Evolutionary conservation across 1,284 basidiomycete genomes (phyloP), one percentile per base, ranked within the genome.

Genomic region (Takashimella tepidaria): DNA sequence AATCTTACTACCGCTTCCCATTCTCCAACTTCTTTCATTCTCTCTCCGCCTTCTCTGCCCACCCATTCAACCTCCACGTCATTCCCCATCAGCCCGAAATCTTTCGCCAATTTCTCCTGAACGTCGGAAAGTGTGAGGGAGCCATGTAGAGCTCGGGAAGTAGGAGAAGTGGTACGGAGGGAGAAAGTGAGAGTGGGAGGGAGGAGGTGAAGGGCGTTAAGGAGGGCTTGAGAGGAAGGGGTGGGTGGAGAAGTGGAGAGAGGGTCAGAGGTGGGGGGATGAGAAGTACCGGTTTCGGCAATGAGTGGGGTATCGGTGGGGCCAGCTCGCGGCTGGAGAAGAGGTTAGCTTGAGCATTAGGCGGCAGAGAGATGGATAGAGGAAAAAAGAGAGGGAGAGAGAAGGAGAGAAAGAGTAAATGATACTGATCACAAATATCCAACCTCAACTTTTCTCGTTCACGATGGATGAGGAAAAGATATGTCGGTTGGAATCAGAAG

Each of bases 71-170:
- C 58, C 42, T 60, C 56, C 12, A 66, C 59, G 2, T 64, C 64
- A 20, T 16, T 37, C 4, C 46, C 44, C 1, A 49, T 27, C 19
- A 71, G 51, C 4, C 55, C 62, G 44, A 53, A 57, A 26, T 66
- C 53, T 5, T 48, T 50, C 3, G 51, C 58, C 16, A 72, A 50
- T 13, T 49, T 49, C 22, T 61, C 58, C 5, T 53, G 27, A 5
- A 74, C 59, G 51, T 74, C 68, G 3, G 56, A 59, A 12, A 70
- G 52, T 3, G 69, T 70, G 4, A 74, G 49, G 6, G 68, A 70
- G 21, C 70, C 70, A 54, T 70, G 66, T 45, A 74, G 49, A 21
- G 64, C 56, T 4, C 60, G 48, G n/a, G 60, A 58, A 24, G 50
- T 44, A 1, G 64, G 56, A 20, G 63, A 61, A 42, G 65, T 61